These are phyloP conservation scores for Hirschioporus abietinus DNA, from an alignment of 768 basidiomycete genomes.

Conservation along the genomic window DNA sequence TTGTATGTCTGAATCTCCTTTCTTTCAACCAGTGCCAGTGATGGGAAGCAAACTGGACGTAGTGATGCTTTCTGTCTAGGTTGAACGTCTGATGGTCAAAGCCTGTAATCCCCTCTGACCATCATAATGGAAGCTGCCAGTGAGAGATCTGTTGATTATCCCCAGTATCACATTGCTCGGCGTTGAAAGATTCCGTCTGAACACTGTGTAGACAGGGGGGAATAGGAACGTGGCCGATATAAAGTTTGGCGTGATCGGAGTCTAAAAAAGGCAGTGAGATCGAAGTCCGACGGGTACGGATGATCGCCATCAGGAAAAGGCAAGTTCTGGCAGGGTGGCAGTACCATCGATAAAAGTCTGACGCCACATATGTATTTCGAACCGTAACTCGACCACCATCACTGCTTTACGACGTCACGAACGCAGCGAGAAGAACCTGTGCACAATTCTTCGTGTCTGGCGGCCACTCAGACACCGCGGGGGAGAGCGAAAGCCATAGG, in stretches of 20 bases:
- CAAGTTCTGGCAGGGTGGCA: neutral
- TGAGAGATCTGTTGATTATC: neutral
- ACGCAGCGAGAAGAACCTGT: neutral
- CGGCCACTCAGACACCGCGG: neutral
- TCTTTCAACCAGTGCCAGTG: too few relatives aligned
- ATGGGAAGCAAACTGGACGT: neutral
- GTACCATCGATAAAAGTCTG: slow-evolving; percentile 1
- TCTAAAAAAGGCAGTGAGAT: neutral
- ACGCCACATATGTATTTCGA: neutral
- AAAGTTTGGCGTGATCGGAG: neutral
- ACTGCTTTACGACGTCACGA: neutral
- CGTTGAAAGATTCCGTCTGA: neutral
- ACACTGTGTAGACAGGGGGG: neutral
- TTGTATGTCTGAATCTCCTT: too few relatives aligned
- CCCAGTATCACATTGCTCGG: neutral
- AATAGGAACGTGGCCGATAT: neutral
- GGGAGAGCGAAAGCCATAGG: neutral
- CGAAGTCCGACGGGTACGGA: neutral
- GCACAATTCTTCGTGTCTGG: neutral
- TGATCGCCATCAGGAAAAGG: neutral
- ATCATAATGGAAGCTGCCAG: neutral
- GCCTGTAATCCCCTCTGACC: neutral
- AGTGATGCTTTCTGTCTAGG: neutral
- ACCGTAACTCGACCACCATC: neutral
- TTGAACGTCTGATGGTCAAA: neutral